Percentiles rank a stretch among this genome's conserved stretches.
Evolutionary conservation across 2,329 filamentous ascomycete genomes (phyloP).

Genomic region (Calonectria pseudoreteaudii): DNA sequence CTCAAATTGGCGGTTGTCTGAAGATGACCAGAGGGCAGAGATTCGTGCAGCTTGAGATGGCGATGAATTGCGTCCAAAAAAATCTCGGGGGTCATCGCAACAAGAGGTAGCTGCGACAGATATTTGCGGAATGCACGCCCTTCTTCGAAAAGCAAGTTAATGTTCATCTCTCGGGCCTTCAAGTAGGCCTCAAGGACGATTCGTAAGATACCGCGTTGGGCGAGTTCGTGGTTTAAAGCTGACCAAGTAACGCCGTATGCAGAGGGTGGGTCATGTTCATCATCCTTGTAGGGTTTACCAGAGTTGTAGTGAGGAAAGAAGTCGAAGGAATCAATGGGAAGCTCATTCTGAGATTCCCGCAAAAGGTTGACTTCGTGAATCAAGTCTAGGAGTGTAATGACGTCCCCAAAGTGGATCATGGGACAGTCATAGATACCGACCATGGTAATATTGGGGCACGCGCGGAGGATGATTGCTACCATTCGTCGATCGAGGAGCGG

Average conservation of each 20-base stretch:
- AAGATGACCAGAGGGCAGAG: neutral
- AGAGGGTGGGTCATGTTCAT: neutral
- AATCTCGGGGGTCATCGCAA: conserved; percentile 40
- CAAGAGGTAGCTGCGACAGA: conserved; percentile 44
- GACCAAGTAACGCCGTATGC: conserved; percentile 49
- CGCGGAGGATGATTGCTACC: conserved; percentile 49
- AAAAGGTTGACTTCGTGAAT: conserved; percentile 50
- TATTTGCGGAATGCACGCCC: conserved; percentile 46
- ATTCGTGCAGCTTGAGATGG: conserved; percentile 36
- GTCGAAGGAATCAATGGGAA: conserved; percentile 44
- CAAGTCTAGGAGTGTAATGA: conserved; percentile 48
- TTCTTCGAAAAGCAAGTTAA: conserved; percentile 47
- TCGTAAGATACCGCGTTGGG: conserved; percentile 49
- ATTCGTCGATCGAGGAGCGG: conserved; percentile 49
- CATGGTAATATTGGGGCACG: conserved; percentile 46
- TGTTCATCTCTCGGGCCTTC: conserved; percentile 45
- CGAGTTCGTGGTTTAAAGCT: conserved; percentile 34
- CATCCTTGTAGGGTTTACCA: conserved; percentile 37
- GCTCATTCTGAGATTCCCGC: conserved; percentile 22
- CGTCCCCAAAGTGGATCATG: conserved; percentile 51
- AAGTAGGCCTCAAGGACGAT: conserved; percentile 50
- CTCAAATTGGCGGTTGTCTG: neutral
- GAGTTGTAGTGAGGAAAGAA: conserved; percentile 49
- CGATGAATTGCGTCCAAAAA: conserved; percentile 52
- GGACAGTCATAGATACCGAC: conserved; percentile 53